These are phyloP conservation scores for Globisporangium recalcitrans DNA, from an alignment of 352 stramenopile species.

Conservation along the genomic window DNA sequence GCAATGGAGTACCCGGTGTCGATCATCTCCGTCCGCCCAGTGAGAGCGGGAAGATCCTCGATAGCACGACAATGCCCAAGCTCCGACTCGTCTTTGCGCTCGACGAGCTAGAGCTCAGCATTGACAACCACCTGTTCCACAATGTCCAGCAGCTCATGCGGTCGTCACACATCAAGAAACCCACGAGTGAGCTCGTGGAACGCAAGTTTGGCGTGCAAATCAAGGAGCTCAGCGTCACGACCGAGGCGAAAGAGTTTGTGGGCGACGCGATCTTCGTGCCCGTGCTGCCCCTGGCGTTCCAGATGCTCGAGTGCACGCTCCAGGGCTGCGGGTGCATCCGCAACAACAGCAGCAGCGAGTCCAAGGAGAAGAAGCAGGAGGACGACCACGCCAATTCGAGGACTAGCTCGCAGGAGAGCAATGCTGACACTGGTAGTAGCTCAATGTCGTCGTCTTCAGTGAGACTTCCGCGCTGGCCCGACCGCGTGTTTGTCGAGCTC, in stretches of 20 bases:
- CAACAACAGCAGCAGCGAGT: conserved; percentile 2
- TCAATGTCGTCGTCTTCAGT: not conserved
- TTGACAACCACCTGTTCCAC: conserved; percentile 32
- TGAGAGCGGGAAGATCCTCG: conserved; percentile 5
- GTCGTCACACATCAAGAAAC: not conserved
- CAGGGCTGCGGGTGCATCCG: conserved; percentile 48
- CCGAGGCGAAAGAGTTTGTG: conserved; percentile 58
- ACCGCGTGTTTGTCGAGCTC: conserved; percentile 44
- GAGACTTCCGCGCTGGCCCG: conserved; percentile 21
- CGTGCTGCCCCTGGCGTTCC: conserved; percentile 53
- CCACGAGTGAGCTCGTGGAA: not conserved
- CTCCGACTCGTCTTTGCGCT: conserved; percentile 38
- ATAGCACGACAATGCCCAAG: conserved; percentile 22
- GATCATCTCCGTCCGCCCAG: not conserved
- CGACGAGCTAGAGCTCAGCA: conserved; percentile 47
- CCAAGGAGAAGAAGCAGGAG: not conserved
- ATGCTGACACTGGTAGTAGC: too few species aligned
- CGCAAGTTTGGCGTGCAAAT: conserved; percentile 27
- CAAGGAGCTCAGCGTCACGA: conserved; percentile 42
- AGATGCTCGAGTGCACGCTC: conserved; percentile 68
- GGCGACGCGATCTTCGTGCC: conserved; percentile 61
- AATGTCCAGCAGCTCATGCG: conserved; percentile 29
- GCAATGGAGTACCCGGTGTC: not conserved
- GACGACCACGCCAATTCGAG: not conserved
- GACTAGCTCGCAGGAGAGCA: not conserved